Conservation (phyloP, 2,329 filamentous ascomycete species). For the Colletotrichum sp. region DNA sequence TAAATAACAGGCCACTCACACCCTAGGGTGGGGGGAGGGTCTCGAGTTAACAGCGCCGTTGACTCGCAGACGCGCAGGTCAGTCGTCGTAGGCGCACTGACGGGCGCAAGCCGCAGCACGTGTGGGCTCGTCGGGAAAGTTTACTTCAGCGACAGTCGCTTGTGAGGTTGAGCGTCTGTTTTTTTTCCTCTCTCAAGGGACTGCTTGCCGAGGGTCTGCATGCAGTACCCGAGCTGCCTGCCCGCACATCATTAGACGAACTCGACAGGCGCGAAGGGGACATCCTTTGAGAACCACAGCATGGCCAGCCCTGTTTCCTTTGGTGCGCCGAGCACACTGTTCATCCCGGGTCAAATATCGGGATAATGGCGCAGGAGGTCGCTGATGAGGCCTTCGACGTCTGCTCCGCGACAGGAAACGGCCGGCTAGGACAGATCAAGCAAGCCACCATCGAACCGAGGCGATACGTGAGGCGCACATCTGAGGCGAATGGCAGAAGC, state of each 20-base stretch:
- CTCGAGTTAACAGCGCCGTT: neutral
- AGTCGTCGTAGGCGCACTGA: slow-evolving; percentile 9
- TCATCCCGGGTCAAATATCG: neutral
- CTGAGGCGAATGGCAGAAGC: neutral
- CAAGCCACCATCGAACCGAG: neutral
- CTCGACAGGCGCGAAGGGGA: neutral
- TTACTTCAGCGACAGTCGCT: slow-evolving; percentile 9
- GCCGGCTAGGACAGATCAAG: neutral
- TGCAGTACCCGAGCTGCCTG: neutral
- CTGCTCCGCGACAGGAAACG: neutral
- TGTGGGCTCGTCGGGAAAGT: slow-evolving; percentile 5
- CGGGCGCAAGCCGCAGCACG: slow-evolving; percentile 11
- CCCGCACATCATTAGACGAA: slow-evolving; percentile 10
- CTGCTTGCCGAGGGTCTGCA: slow-evolving; percentile 3
- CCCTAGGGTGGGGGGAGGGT: no score
- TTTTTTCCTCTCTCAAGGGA: neutral
- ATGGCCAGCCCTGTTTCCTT: slow-evolving; percentile 12
- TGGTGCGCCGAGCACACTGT: neutral
- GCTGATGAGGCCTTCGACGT: neutral
- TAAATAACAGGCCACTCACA: no score
- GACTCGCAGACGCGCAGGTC: slow-evolving; percentile 17
- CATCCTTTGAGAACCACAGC: neutral
- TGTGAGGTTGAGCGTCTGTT: neutral
- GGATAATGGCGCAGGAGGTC: neutral
- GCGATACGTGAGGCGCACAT: neutral